Base-by-base conservation (phyloP, 169 alveolate genomes). In the Miamiensis avidus region DNA sequence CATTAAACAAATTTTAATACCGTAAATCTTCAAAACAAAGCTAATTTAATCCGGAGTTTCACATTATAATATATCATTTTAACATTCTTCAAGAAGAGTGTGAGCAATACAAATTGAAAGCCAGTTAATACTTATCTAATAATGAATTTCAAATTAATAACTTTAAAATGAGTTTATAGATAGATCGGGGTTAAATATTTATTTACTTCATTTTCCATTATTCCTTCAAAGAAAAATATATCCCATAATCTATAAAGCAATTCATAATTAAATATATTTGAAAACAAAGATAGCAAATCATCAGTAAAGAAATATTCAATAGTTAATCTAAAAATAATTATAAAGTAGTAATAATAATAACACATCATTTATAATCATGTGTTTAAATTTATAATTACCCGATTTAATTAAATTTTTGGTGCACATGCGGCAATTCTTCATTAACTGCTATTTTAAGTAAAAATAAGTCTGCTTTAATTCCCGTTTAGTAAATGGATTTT, bases 231-330 rank as follows among this genome's bases (percentile, higher is more conserved):
- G 20, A 75, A n/a, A 25, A 75, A 28, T 29, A 75, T 75, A 16
- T 75, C 81, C 81, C 81, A 75, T 0, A 75, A 31, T 75, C 81
- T 75, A 30, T 31, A 75, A 25, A 75, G 69, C 1, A 75, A 31
- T 26, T 75, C 81, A 15, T 34, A 31, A 20, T 31, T 75, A n/a
- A 75, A 75, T 15, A 75, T 6, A 30, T 31, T 75, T 0, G 64
- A 28, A 30, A 75, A 75, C 81, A 75, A 31, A 0, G 81, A 31
- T 29, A 75, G 34, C 25, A 75, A 31, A 75, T 75, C 69, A 75
- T 34, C 31, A 0, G 81, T 25, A 29, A 75, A 75, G 26, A 31
- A 75, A 30, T 75, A 30, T 28, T 75, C 81, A 1, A 65, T 75
- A 31, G 81, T 34, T 1, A 75, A 20, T n/a, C n/a, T n/a, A n/a